Conservation (phyloP, 2,329 filamentous ascomycete species). For the Chaetomiaceae sp. region DNA sequence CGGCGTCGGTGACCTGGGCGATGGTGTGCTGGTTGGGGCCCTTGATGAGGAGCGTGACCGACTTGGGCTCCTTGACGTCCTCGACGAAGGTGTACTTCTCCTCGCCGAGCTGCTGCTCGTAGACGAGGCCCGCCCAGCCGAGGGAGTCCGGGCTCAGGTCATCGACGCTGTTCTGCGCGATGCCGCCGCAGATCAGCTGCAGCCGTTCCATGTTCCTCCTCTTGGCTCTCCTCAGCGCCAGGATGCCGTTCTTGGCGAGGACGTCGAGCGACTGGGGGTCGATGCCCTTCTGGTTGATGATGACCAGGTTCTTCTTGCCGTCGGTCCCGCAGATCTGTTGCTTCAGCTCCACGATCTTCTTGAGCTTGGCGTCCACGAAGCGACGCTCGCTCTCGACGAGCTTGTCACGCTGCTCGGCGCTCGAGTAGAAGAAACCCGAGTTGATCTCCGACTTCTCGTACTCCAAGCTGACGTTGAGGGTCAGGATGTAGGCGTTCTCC, state of each 20-base stretch:
- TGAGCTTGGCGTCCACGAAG: slow-evolving; percentile 92
- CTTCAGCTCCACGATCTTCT: slow-evolving; percentile 97
- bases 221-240: slow-evolving; percentile 91
- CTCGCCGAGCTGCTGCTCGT: slow-evolving; percentile 95
- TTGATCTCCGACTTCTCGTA: slow-evolving; percentile 99
- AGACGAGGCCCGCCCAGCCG: slow-evolving; percentile 93
- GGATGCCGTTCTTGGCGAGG: slow-evolving; percentile 94
- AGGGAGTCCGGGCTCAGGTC: slow-evolving; percentile 82
- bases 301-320: slow-evolving; percentile 89
- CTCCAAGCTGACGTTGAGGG: slow-evolving; percentile 91
- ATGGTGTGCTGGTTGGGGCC: slow-evolving; percentile 97
- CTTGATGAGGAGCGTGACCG: slow-evolving; percentile 95
- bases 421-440: slow-evolving; percentile 97
- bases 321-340: slow-evolving; percentile 94
- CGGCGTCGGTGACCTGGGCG: slow-evolving; percentile 91
- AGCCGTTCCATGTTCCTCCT: slow-evolving; percentile 98
- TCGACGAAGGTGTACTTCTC: slow-evolving; percentile 99
- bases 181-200: slow-evolving; percentile 87
- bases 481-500: slow-evolving; percentile 92
- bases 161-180: slow-evolving; percentile 92
- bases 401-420: slow-evolving; percentile 93
- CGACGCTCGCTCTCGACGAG: slow-evolving; percentile 94
- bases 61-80: slow-evolving; percentile 98
- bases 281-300: slow-evolving; percentile 99
- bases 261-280: slow-evolving; percentile 94